Evolutionary conservation across 73 alveolate genomes (phyloP), one percentile per base, ranked within the genome.

Genomic region (Tetrahymena malaccensis): DNA sequence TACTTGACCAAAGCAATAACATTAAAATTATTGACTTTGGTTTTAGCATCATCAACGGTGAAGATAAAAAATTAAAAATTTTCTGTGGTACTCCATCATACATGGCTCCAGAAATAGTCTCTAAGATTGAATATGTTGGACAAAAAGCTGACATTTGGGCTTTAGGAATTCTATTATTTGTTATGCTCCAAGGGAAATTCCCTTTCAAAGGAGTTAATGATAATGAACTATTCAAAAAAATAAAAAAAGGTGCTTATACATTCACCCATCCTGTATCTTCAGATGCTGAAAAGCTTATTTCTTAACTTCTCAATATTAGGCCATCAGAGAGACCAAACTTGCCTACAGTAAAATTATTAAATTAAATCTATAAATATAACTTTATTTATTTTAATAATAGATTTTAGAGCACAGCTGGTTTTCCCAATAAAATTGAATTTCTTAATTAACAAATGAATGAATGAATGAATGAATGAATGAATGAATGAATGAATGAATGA

Each of bases 81-180:
- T 98, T 96, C 93, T 98, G 99, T 94, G 99, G 99, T 16, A 98
- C 99, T 85, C 99, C 99, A 0, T 94, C 96, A 55, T 98, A 97
- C 50, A 98, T 98, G 99, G 99, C 99, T 25, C 99, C 99, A 33
- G 99, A 98, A 84, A 97, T 98, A 34, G 98, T 97, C 34, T 94
- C 96, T 56, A 93, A 96, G 58, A 93, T 96, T 43, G 98, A 96
- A 33, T 97, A 97, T 70, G 55, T 83, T 89, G 99, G 99, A 25
- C 70, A 95, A 21, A 95, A 96, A 83, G 98, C 98, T 16, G 99
- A 98, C 96, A 97, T 98, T 27, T 98, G 99, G 99, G 98, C 99
- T 35, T 93, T 97, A 34, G 99, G 99, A 33, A 97, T 98, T 35
- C 55, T 97, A 25, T 94, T 98, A 38, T 98, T 85, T 84, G 93